Conservation (phyloP, 768 basidiomycete genomes). For the Cystofilobasidium capitatum region DNA sequence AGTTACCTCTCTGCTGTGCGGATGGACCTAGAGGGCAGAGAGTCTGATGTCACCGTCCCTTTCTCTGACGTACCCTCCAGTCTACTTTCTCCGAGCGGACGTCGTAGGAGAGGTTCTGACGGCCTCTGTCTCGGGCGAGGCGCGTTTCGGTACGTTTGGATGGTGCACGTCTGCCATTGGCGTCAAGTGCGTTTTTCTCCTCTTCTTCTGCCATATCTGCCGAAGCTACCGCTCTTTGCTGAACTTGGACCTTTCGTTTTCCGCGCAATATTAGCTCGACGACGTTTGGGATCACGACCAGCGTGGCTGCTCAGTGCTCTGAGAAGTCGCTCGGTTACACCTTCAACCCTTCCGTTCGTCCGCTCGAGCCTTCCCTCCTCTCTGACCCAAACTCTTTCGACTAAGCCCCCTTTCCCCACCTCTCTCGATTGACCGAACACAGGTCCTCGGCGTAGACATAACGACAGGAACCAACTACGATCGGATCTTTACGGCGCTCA, state of each 20-base stretch:
- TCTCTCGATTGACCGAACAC: background rate
- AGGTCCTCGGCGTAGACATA: constrained; percentile 1
- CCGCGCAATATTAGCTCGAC: background rate
- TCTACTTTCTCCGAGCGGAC: constrained; percentile 17
- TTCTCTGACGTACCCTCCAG: background rate
- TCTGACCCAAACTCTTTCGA: background rate
- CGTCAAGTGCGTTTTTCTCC: background rate
- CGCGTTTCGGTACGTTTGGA: constrained; percentile 11
- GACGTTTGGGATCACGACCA: background rate
- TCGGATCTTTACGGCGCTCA: background rate
- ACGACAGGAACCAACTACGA: background rate
- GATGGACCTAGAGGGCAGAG: background rate
- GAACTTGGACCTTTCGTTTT: background rate
- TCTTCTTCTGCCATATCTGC: background rate
- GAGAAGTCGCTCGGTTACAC: constrained; percentile 3
- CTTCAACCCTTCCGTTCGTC: constrained; percentile 6
- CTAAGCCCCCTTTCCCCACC: background rate
- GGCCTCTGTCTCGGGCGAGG: background rate
- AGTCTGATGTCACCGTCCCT: background rate
- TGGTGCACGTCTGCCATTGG: background rate
- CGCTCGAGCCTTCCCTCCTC: background rate
- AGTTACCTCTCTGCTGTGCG: background rate
- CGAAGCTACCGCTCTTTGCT: background rate
- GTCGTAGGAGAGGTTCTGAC: background rate
- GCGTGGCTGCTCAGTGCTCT: background rate